phyloP scores from a whole-genome alignment of 306 rosid genomes.

The cucumber (Cucumis sativus) region Cucumber_9930_V3 NC_026658.2:13207001-13207500 shows the following conservation, averaged over 20 bases:
- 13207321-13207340: slow-evolving; percentile 96
- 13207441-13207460: slow-evolving; percentile 83
- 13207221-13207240: background rate
- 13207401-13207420: slow-evolving; percentile 76
- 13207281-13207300: background rate
- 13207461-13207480: slow-evolving; percentile 96
- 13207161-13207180: too few species aligned
- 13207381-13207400: slow-evolving; percentile 94
- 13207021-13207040: too few species aligned
- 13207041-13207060: too few species aligned
- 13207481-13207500: slow-evolving; percentile 91
- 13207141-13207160: too few species aligned
- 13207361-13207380: slow-evolving; percentile 89
- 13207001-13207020: too few species aligned
- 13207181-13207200: background rate
- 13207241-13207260: background rate
- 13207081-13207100: too few species aligned
- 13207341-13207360: slow-evolving; percentile 87
- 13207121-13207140: too few species aligned
- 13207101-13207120: too few species aligned
- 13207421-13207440: slow-evolving; percentile 96
- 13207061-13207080: too few species aligned
- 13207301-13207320: slow-evolving; percentile 92
- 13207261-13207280: background rate
- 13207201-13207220: background rate